phyloP scores from a whole-genome alignment of 2,329 filamentous ascomycete genomes.

The Fusarium bulbicola region DNA sequence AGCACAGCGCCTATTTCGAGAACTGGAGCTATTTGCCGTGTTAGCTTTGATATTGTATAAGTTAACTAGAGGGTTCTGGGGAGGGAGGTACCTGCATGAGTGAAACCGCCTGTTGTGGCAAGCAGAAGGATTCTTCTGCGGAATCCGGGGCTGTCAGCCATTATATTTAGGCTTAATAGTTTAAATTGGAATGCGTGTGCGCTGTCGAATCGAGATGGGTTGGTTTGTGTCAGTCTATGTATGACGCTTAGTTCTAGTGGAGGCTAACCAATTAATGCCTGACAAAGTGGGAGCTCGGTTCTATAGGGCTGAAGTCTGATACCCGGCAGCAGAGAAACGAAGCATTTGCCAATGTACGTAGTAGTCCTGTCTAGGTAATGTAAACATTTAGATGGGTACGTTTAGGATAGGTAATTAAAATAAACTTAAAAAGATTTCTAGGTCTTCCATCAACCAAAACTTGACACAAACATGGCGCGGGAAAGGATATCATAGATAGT shows the following conservation, averaged over 20 bases:
- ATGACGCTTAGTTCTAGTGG: conserved; percentile 18
- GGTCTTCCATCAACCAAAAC: neutral
- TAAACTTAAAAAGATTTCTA: neutral
- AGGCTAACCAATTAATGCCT: neutral
- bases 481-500: neutral
- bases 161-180: conserved; percentile 14
- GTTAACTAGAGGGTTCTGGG: neutral
- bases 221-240: conserved; percentile 8
- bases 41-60: neutral
- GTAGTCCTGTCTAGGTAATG: no score
- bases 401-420: neutral
- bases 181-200: conserved; percentile 10
- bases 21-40: conserved; percentile 42
- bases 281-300: neutral
- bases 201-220: conserved; percentile 3
- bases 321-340: neutral
- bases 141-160: conserved; percentile 20
- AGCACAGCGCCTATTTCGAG: conserved; percentile 49
- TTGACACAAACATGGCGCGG: neutral
- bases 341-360: neutral
- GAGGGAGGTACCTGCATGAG: conserved; percentile 44
- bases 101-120: conserved; percentile 49
- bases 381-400: neutral
- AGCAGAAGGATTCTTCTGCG: conserved; percentile 44
- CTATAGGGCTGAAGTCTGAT: neutral